Conservation (phyloP, 805 yeast genomes). For the Kodamaea hsintzibuensis region DNA sequence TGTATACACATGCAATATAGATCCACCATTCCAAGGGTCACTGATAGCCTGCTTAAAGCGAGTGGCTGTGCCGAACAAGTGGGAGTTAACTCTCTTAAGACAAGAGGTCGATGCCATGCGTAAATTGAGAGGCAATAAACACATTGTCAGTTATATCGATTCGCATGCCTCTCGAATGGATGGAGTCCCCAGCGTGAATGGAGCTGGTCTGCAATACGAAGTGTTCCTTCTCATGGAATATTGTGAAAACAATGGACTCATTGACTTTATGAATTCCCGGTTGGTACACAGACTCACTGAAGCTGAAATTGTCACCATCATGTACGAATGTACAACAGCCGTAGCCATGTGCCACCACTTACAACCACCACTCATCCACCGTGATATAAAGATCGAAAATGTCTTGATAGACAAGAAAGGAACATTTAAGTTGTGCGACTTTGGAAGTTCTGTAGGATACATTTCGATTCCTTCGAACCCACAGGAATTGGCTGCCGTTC, state of each 20-base stretch:
- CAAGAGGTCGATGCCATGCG: conserved; percentile 99
- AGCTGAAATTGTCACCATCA: conserved; percentile 63
- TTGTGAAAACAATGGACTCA: conserved; percentile 72
- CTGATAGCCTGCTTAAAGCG: conserved; percentile 81
- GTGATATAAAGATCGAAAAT: conserved; percentile 83
- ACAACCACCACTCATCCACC: conserved; percentile 67
- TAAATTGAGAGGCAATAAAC: conserved; percentile 71
- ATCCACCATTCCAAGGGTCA: conserved; percentile 57
- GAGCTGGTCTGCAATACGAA: conserved; percentile 59
- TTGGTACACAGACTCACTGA: conserved; percentile 66
- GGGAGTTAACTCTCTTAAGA: conserved; percentile 74
- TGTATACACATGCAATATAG: conserved; percentile 77
- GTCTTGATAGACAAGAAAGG: conserved; percentile 62
- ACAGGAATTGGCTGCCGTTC: conserved; percentile 59
- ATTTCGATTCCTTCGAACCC: conserved; percentile 61
- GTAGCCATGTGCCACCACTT: conserved; percentile 78
- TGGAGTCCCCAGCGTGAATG: conserved; percentile 8
- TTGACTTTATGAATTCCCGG: conserved; percentile 78
- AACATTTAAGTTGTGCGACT: conserved; percentile 72
- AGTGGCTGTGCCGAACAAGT: conserved; percentile 92
- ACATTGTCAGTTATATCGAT: conserved; percentile 88
- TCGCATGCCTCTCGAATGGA: conserved; percentile 84
- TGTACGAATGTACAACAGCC: conserved; percentile 70
- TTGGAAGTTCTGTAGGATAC: conserved; percentile 74
- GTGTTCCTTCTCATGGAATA: conserved; percentile 80